Evolutionary conservation across 805 yeast species (phyloP).

Genomic region (Debaryomyces tyrocola): DNA sequence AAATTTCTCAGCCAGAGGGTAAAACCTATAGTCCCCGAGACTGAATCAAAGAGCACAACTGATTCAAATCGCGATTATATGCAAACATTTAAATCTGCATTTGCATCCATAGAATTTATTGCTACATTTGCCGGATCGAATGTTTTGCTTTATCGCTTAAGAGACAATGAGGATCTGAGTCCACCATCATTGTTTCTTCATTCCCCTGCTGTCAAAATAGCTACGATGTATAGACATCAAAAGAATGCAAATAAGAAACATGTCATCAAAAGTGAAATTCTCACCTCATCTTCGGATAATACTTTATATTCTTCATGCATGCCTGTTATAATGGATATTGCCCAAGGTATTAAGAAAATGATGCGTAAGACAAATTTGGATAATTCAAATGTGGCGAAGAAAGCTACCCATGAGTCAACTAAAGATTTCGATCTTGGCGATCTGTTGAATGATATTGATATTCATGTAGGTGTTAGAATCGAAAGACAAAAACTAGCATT

Average conservation of each 20-base stretch:
- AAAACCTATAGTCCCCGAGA: slow-evolving; percentile 5
- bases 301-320: slow-evolving; percentile 71
- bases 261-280: slow-evolving; percentile 49
- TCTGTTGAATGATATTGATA: slow-evolving; percentile 54
- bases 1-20: slow-evolving; percentile 25
- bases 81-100: slow-evolving; percentile 17
- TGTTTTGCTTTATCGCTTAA: slow-evolving; percentile 47
- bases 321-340: slow-evolving; percentile 68
- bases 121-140: slow-evolving; percentile 71
- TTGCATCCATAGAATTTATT: slow-evolving; percentile 47
- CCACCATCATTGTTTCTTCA: slow-evolving; percentile 60
- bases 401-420: slow-evolving; percentile 7
- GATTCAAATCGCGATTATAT: slow-evolving; percentile 2
- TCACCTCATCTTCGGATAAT: slow-evolving; percentile 72
- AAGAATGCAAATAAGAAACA: slow-evolving; percentile 41
- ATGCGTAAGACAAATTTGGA: slow-evolving; percentile 31
- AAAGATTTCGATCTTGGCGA: slow-evolving; percentile 38
- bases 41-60: slow-evolving; percentile 3
- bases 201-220: slow-evolving; percentile 72
- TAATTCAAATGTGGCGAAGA: neutral
- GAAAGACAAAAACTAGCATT: slow-evolving; percentile 74
- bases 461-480: slow-evolving; percentile 62
- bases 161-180: slow-evolving; percentile 31
- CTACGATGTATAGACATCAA: slow-evolving; percentile 50
- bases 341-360: slow-evolving; percentile 48